Conservation (phyloP, 2,329 filamentous ascomycete genomes). For the Aspergillus terreus region DNA sequence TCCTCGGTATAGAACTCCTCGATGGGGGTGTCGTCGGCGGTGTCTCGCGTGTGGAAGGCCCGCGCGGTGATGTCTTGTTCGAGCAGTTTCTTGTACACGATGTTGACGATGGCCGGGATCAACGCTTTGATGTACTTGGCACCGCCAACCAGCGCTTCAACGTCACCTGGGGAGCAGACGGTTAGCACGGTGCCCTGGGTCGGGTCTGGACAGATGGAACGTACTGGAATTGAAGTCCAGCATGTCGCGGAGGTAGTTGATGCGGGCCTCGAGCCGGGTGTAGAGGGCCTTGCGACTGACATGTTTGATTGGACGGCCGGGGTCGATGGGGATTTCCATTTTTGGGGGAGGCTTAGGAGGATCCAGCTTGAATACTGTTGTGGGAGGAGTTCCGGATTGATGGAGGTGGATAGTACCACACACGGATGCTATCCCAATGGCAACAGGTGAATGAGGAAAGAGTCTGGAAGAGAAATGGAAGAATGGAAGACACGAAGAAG, state of each 20-base stretch:
- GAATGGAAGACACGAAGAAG: conserved; percentile 7
- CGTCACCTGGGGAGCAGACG: conserved; percentile 54
- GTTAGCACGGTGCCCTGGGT: conserved; percentile 1
- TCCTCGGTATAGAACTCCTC: conserved; percentile 63
- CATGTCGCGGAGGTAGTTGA: conserved; percentile 71
- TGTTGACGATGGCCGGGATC: conserved; percentile 78
- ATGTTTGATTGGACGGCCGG: conserved; percentile 46
- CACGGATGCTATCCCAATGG: neutral
- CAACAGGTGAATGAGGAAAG: conserved; percentile 9
- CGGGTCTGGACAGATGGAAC: conserved; percentile 21
- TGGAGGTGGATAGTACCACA: neutral
- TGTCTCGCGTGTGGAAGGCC: conserved; percentile 62
- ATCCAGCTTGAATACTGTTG: neutral
- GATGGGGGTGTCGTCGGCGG: conserved; percentile 63
- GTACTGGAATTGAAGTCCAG: conserved; percentile 69
- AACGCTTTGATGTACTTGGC: conserved; percentile 76
- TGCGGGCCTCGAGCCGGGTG: conserved; percentile 64
- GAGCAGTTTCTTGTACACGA: conserved; percentile 77
- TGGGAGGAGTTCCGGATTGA: neutral
- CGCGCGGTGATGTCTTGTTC: conserved; percentile 78
- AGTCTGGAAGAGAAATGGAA: conserved; percentile 2
- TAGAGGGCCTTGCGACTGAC: conserved; percentile 69
- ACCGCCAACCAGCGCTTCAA: conserved; percentile 65
- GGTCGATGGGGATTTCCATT: conserved; percentile 14
- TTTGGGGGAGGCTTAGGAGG: neutral